A percentile compares a stretch with the other conserved stretches of the same genome.
Conservation (phyloP, 345 rosid species). For the Atalantia buxifolia region DNA sequence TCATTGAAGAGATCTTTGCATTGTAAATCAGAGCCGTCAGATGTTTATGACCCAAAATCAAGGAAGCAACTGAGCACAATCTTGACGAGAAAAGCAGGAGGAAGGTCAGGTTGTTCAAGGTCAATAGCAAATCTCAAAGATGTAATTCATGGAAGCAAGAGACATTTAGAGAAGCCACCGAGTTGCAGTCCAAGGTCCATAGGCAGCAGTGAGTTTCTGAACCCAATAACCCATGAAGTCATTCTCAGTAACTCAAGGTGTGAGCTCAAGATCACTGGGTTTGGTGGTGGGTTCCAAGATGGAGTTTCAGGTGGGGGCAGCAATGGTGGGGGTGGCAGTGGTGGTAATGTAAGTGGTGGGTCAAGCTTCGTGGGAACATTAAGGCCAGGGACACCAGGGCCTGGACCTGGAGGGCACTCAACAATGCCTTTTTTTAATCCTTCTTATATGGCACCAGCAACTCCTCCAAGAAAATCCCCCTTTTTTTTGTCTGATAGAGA, state of each 20-base stretch:
- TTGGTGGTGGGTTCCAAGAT: constrained; percentile 60
- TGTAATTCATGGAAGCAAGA: constrained; percentile 97
- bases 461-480: constrained; percentile 58
- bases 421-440: constrained; percentile 75
- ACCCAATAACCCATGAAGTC: constrained; percentile 96
- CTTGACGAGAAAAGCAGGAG: constrained; percentile 65
- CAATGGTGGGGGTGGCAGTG: constrained; percentile 13
- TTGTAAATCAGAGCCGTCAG: constrained; percentile 59
- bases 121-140: constrained; percentile 97
- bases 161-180: constrained; percentile 84
- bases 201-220: constrained; percentile 97
- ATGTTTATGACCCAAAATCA: constrained; percentile 55
- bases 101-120: constrained; percentile 96
- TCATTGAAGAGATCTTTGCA: constrained; percentile 62
- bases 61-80: constrained; percentile 51
- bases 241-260: constrained; percentile 86
- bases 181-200: constrained; percentile 97
- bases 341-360: constrained; percentile 26
- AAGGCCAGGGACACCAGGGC: constrained; percentile 90
- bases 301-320: constrained; percentile 29
- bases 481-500: constrained; percentile 48
- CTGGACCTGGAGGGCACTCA: constrained; percentile 59
- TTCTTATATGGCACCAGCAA: constrained; percentile 46
- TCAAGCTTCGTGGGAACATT: constrained; percentile 81
- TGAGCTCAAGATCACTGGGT: constrained; percentile 92